Conservation (phyloP, 306 rosid genomes). For the Sophora flavescens region DNA sequence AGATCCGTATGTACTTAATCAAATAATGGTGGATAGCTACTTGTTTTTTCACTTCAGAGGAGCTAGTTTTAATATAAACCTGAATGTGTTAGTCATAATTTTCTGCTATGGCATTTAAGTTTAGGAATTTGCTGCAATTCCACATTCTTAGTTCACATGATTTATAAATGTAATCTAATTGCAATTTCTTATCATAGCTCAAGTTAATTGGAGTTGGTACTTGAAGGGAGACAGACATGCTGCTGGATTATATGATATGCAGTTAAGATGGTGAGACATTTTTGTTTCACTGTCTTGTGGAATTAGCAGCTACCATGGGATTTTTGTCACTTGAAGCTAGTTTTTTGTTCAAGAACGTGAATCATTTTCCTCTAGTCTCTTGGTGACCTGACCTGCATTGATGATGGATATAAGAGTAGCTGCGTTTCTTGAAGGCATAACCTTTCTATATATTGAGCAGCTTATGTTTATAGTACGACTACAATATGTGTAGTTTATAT, state of each 20-base stretch:
- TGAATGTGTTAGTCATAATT: not conserved
- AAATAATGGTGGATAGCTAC: too few relatives aligned
- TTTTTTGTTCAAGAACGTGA: constrained; percentile 24
- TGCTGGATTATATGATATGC: constrained; percentile 2
- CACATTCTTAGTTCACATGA: constrained; percentile 9
- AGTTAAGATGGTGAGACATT: constrained; percentile 33
- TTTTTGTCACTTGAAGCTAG: constrained; percentile 34
- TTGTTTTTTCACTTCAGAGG: too few relatives aligned
- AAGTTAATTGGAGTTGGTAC: constrained; percentile 66
- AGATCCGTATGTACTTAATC: too few relatives aligned
- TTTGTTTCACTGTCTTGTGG: constrained; percentile 21
- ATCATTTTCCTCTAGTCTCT: constrained; percentile 41
- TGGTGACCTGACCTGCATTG: constrained; percentile 40
- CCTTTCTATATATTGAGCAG: constrained; percentile 30
- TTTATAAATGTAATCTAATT: constrained; percentile 20
- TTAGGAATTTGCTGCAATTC: not conserved
- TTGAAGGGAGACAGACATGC: constrained; percentile 46
- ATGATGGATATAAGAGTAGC: constrained; percentile 45
- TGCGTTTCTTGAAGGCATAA: constrained; percentile 38
- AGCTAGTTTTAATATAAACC: not conserved
- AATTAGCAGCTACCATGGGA: constrained; percentile 8
- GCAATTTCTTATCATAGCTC: constrained; percentile 53
- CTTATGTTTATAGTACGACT: constrained; percentile 42
- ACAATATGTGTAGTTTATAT: constrained; percentile 14
- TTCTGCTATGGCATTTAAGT: not conserved